A percentile compares a stretch with the other conserved stretches of the same genome.
These are phyloP conservation scores for Pseudonectria buxi DNA, from an alignment of 2,329 filamentous ascomycete species.

Conservation along the genomic window DNA sequence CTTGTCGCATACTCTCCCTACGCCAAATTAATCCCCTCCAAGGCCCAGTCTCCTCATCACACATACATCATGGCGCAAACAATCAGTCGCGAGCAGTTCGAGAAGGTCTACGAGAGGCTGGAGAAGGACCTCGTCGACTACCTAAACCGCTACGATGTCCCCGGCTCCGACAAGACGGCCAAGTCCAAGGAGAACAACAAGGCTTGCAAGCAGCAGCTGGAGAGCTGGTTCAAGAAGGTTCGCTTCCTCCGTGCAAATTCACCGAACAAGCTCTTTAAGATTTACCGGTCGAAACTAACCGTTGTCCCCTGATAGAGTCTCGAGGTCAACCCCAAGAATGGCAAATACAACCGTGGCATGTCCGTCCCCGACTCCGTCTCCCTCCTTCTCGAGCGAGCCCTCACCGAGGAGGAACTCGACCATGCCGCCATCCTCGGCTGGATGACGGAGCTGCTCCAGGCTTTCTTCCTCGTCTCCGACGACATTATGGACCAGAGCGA, in stretches of 20 bases:
- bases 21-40: background rate
- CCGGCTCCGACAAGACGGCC: slow-evolving; percentile 25
- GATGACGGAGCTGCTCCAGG: slow-evolving; percentile 97
- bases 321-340: slow-evolving; percentile 79
- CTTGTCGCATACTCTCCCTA: background rate
- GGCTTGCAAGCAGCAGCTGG: slow-evolving; percentile 47
- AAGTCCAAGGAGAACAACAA: too few species aligned
- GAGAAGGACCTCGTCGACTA: slow-evolving; percentile 74
- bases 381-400: slow-evolving; percentile 63
- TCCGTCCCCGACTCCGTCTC: slow-evolving; percentile 89
- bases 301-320: slow-evolving; percentile 52
- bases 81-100: slow-evolving; percentile 78
- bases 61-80: slow-evolving; percentile 54
- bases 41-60: slow-evolving; percentile 1
- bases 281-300: slow-evolving; percentile 5
- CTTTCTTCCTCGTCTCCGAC: slow-evolving; percentile 97
- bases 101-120: slow-evolving; percentile 81
- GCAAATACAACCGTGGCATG: slow-evolving; percentile 98
- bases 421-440: slow-evolving; percentile 82
- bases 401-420: slow-evolving; percentile 81
- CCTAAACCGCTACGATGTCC: slow-evolving; percentile 75
- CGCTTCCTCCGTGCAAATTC: slow-evolving; percentile 13
- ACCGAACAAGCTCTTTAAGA: background rate
- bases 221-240: slow-evolving; percentile 84
- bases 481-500: slow-evolving; percentile 98